These are phyloP conservation scores for Posidonia australis DNA, from an alignment of 106 monocot species.

Conservation along the genomic window DNA sequence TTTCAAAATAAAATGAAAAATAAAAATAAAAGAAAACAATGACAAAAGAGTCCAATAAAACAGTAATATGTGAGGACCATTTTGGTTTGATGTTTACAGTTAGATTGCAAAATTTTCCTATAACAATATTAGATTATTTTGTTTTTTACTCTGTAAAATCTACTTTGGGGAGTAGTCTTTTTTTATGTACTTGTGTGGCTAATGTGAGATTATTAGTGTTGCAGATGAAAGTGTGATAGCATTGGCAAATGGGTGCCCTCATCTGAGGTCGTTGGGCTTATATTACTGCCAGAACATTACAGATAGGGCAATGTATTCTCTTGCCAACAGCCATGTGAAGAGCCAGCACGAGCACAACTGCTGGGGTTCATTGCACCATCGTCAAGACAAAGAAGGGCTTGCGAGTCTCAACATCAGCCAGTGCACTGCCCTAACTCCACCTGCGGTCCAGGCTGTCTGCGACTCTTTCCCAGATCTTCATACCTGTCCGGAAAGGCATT, in stretches of 20 bases:
- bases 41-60: no score
- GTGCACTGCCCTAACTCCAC: constrained; percentile 91
- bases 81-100: no score
- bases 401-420: constrained; percentile 89
- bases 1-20: no score
- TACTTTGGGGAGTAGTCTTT: not conserved
- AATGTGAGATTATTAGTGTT: not conserved
- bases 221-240: constrained; percentile 95
- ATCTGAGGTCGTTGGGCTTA: constrained; percentile 54
- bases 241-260: constrained; percentile 61
- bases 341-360: constrained; percentile 13
- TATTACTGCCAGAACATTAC: constrained; percentile 99
- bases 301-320: constrained; percentile 85
- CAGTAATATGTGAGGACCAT: no score
- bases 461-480: constrained; percentile 86
- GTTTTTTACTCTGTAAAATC: no score
- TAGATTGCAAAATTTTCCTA: no score
- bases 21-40: no score
- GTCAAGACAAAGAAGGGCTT: constrained; percentile 37
- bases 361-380: not conserved
- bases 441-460: constrained; percentile 82
- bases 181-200: not conserved
- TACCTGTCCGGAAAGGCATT: constrained; percentile 72
- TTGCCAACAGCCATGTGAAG: constrained; percentile 34
- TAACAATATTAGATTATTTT: no score